Percentiles rank a stretch among this genome's conserved stretches.
Evolutionary conservation across 331 rosid genomes (phyloP).

Genomic region (Cydonia oblonga): DNA sequence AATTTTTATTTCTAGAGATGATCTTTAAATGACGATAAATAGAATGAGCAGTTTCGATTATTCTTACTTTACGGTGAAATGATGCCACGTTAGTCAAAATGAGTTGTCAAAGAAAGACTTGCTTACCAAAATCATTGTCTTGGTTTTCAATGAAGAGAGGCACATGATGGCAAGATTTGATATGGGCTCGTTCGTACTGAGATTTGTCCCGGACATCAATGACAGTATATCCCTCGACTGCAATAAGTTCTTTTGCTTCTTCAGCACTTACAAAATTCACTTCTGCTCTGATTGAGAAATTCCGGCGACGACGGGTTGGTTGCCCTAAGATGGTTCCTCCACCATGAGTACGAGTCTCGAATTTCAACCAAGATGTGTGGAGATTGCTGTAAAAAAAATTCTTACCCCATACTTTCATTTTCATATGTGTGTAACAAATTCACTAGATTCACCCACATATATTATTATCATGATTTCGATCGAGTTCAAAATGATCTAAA

Average conservation of each 20-base stretch:
- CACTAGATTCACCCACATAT: neutral
- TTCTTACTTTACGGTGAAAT: too few species aligned
- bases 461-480: neutral
- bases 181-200: conserved; percentile 74
- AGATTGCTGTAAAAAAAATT: conserved; percentile 34
- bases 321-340: conserved; percentile 43
- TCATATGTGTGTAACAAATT: neutral
- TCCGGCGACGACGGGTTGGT: conserved; percentile 19
- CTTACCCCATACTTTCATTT: conserved; percentile 28
- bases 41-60: too few species aligned
- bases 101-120: neutral
- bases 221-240: conserved; percentile 54
- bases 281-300: conserved; percentile 53
- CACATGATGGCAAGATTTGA: conserved; percentile 69
- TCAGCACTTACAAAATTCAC: conserved; percentile 62
- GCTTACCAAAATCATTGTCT: conserved; percentile 70
- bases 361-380: conserved; percentile 44
- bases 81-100: neutral
- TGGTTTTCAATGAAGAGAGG: conserved; percentile 79
- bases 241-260: conserved; percentile 59
- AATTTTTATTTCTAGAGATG: neutral
- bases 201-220: conserved; percentile 74
- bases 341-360: conserved; percentile 38
- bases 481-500: neutral
- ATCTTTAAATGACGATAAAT: neutral